Base-by-base conservation (phyloP, 2,329 filamentous ascomycete genomes). In the Aspergillus brunneoviolaceus region DNA sequence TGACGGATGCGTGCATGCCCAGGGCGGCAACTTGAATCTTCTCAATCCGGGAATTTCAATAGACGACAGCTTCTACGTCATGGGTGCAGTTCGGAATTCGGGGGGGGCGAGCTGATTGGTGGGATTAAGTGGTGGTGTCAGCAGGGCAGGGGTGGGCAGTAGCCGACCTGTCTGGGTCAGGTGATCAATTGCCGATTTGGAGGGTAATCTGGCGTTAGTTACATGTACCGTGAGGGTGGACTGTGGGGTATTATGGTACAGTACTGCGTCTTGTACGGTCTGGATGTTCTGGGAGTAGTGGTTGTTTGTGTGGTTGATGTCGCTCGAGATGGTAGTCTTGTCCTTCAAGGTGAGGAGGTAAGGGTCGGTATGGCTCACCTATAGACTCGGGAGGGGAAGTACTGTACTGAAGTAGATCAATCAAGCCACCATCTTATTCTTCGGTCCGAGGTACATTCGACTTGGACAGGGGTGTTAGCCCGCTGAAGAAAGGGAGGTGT, bases 391-490 rank as follows among this genome's bases (percentile, higher is more conserved):
- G 27, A 29, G 27, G 27, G 27, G 27, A 35, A 35, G 12, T 35
- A 35, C 14, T 35, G 33, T 12, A 35, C 11, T 23, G 33, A 12
- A 16, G 33, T 35, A 12, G 33, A 35, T 35, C 33, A 4, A 54
- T 48, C 50, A 54, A 49, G 29, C 23, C 57, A 55, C 49, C 27
- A 29, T 29, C 27, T 9, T 2, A 29, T 29, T 2, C 19, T 52
- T 61, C 59, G 59, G 59, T 61, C 59, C 59, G 59, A 61, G 59
- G 59, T 61, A 59, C 51, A 55, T 55, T 14, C 25, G 27, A 48
- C 39, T 16, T 49, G 14, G 12, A 16, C 33, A 35, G 33, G 33
- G 33, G 14, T 35, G 10, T 16, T 35, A 10, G 14, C 2, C 27
- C 6, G 27, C 27, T 27, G 27, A 27, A 27, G 27, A 27, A 9